Conservation (phyloP, 2,329 filamentous ascomycete genomes). For the Monosporascus sp. region DNA sequence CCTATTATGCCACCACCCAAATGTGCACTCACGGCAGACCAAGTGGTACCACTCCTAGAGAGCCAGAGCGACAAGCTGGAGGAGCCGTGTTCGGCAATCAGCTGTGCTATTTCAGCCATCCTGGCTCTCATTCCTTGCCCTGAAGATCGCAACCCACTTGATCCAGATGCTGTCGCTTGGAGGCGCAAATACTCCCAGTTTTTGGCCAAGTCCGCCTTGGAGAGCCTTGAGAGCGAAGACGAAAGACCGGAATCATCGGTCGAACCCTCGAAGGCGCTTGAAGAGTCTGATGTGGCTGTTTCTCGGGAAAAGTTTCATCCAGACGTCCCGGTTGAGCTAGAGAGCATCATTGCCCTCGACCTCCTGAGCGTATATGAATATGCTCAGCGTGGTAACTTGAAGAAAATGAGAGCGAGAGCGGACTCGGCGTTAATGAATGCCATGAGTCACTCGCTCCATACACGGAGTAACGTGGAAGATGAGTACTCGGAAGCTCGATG, state of each 20-base stretch:
- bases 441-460: conserved; percentile 39
- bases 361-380: conserved; percentile 48
- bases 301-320: conserved; percentile 38
- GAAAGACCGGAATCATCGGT: conserved; percentile 40
- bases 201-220: conserved; percentile 40
- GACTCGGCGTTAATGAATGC: conserved; percentile 42
- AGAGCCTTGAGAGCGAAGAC: conserved; percentile 42
- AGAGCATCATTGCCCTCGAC: conserved; percentile 42
- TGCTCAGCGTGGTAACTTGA: conserved; percentile 45
- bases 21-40: conserved; percentile 23
- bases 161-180: conserved; percentile 35
- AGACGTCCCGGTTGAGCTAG: conserved; percentile 37
- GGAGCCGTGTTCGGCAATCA: conserved; percentile 37
- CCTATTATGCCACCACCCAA: conserved; percentile 42
- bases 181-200: conserved; percentile 43
- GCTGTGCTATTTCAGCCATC: conserved; percentile 42
- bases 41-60: conserved; percentile 29
- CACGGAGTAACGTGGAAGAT: conserved; percentile 30
- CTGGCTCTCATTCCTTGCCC: conserved; percentile 42
- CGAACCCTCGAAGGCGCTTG: conserved; percentile 39
- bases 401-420: conserved; percentile 44
- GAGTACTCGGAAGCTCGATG: conserved; percentile 39
- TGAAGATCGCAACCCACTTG: conserved; percentile 29
- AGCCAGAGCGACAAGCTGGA: conserved; percentile 29
- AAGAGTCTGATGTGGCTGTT: conserved; percentile 26